These are phyloP conservation scores for Tanacetum coccineum DNA, from an alignment of 129 eudicot genomes.

Conservation along the genomic window DNA sequence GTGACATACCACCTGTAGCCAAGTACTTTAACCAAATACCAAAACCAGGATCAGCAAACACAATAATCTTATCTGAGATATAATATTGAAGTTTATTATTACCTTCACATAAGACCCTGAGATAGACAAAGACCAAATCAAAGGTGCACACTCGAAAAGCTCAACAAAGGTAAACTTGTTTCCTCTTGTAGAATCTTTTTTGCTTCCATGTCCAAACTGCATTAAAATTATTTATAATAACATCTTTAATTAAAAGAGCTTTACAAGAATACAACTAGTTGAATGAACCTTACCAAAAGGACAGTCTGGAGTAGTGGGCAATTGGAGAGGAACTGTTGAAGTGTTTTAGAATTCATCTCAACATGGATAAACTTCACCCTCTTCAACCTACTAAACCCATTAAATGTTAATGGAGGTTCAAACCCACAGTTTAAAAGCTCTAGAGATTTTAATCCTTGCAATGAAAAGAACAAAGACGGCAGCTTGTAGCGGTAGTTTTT, in stretches of 20 bases:
- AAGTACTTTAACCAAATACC: not conserved
- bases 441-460: not conserved
- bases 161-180: conserved; percentile 1
- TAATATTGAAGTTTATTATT: not conserved
- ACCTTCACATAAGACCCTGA: not conserved
- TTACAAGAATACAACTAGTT: not conserved
- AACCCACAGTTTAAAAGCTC: not conserved
- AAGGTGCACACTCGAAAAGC: conserved; percentile 11
- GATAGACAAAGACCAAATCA: not conserved
- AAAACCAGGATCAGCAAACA: not conserved
- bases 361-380: not conserved
- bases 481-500: not conserved
- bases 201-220: not conserved
- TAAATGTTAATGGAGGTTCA: not conserved
- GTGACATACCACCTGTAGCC: conserved; percentile 14
- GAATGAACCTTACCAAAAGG: not conserved
- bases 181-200: not conserved
- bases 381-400: not conserved
- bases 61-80: not conserved
- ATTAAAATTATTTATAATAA: not conserved
- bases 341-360: not conserved
- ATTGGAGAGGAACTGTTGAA: not conserved
- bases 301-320: not conserved
- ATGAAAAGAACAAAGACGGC: not conserved
- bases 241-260: not conserved